Percentiles rank a stretch among this genome's conserved stretches.
These are phyloP conservation scores for Nigrograna mackinnonii DNA, from an alignment of 2,329 filamentous ascomycete species.

Conservation along the genomic window DNA sequence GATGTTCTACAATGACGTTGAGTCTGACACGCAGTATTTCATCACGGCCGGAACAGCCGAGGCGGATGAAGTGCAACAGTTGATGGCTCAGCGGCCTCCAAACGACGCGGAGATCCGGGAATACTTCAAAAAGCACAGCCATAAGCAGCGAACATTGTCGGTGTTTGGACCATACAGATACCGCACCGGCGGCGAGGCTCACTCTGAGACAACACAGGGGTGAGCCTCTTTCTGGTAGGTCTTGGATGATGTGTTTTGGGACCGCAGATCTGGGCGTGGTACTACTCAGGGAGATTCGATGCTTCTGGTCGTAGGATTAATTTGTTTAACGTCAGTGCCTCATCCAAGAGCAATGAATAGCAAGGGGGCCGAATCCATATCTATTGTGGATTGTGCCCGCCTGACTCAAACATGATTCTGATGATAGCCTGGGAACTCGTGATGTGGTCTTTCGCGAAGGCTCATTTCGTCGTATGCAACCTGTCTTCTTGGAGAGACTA, in stretches of 20 bases:
- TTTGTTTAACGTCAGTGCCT: constrained; percentile 4
- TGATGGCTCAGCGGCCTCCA: constrained; percentile 5
- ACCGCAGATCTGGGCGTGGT: constrained; percentile 5
- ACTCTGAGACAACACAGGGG: constrained; percentile 4
- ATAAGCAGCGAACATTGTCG: constrained; percentile 4
- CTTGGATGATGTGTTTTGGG: constrained; percentile 2
- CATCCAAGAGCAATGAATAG: constrained; percentile 1
- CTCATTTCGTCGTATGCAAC: constrained; percentile 4
- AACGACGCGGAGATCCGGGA: constrained; percentile 3
- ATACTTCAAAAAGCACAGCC: constrained; percentile 5
- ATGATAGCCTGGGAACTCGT: constrained; percentile 4
- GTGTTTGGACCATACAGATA: constrained; percentile 4
- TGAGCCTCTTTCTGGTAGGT: constrained; percentile 5
- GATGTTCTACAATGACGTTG: constrained; percentile 3
- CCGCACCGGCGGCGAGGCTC: constrained; percentile 4
- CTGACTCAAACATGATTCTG: constrained; percentile 5
- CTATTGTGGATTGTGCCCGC: constrained; percentile 4
- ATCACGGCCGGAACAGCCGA: constrained; percentile 3
- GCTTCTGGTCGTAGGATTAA: constrained; percentile 3
- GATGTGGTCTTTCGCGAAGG: constrained; percentile 5
- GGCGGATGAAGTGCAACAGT: constrained; percentile 4
- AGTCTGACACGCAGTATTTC: constrained; percentile 4
- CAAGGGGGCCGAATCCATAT: constrained; percentile 1
- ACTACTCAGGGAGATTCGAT: constrained; percentile 3
- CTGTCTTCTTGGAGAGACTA: constrained; percentile 5